Conservation (phyloP, 2,329 filamentous ascomycete species). For the Exophiala sp. region DNA sequence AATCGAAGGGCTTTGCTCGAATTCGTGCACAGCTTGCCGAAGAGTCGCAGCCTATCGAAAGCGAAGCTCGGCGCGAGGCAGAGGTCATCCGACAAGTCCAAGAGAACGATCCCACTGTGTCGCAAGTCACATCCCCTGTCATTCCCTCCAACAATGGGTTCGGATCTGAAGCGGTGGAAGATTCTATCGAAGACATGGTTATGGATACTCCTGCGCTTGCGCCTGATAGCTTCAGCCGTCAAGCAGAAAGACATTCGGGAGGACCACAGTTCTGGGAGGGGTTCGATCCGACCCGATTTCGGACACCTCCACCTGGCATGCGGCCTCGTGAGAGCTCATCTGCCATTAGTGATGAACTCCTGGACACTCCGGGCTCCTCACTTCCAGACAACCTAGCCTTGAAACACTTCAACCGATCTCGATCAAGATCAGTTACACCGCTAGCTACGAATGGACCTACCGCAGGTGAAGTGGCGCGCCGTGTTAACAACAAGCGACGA, state of each 20-base stretch:
- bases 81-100: conserved; percentile 94
- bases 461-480: conserved; percentile 71
- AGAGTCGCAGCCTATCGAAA: conserved; percentile 81
- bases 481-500: conserved; percentile 76
- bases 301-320: conserved; percentile 61
- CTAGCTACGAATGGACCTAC: conserved; percentile 46
- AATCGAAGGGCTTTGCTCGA: conserved; percentile 91
- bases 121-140: conserved; percentile 13
- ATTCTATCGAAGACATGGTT: conserved; percentile 56
- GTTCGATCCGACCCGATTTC: conserved; percentile 58
- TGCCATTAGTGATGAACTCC: conserved; percentile 36
- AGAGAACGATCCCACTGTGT: conserved; percentile 68
- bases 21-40: conserved; percentile 87
- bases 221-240: conserved; percentile 70
- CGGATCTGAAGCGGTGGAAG: conserved; percentile 62
- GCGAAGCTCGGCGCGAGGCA: conserved; percentile 83
- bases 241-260: conserved; percentile 68
- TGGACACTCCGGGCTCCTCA: conserved; percentile 38
- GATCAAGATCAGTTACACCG: conserved; percentile 41
- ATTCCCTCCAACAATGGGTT: conserved; percentile 47
- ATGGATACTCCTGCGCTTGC: conserved; percentile 36
- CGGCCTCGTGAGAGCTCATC: conserved; percentile 56
- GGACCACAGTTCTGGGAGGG: conserved; percentile 75
- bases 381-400: conserved; percentile 27
- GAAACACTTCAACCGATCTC: conserved; percentile 30